Conservation (phyloP, 352 stramenopile genomes). For the Saprolegnia diclina region DNA sequence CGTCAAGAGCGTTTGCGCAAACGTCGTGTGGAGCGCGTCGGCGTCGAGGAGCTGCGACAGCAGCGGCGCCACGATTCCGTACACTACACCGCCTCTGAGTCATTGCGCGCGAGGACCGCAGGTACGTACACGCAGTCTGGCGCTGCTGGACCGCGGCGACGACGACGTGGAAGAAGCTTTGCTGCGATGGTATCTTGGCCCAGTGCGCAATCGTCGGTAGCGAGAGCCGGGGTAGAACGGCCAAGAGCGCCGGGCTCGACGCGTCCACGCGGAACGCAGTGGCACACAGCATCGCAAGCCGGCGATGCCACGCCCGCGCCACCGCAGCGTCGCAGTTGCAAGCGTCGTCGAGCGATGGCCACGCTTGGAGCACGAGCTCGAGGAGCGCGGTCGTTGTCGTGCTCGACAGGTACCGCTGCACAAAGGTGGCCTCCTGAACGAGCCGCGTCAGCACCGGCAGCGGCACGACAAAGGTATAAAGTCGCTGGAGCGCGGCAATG, state of each 20-base stretch:
- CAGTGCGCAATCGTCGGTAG: background rate
- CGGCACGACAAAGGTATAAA: constrained; percentile 15
- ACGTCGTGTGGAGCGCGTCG: background rate
- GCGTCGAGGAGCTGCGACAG: constrained; percentile 1
- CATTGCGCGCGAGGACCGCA: background rate
- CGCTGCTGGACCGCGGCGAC: background rate
- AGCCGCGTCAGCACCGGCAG: constrained; percentile 22
- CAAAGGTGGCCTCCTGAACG: constrained; percentile 13
- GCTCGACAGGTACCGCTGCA: background rate
- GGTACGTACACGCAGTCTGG: background rate
- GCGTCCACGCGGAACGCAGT: background rate
- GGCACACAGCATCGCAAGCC: constrained; percentile 8
- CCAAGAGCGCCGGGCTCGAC: background rate
- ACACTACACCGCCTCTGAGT: constrained; percentile 1
- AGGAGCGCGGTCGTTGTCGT: background rate
- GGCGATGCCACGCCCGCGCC: background rate
- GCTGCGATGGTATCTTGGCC: background rate
- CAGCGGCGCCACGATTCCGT: background rate
- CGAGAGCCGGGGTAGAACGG: background rate
- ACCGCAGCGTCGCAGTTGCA: background rate
- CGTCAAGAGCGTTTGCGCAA: constrained; percentile 11
- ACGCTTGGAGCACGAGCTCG: constrained; percentile 17
- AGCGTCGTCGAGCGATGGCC: background rate
- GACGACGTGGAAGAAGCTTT: constrained; percentile 11
- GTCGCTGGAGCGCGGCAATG: constrained; percentile 10